Evolutionary conservation across 306 rosid genomes (phyloP).

Genomic region (Astragalus membranaceus): DNA sequence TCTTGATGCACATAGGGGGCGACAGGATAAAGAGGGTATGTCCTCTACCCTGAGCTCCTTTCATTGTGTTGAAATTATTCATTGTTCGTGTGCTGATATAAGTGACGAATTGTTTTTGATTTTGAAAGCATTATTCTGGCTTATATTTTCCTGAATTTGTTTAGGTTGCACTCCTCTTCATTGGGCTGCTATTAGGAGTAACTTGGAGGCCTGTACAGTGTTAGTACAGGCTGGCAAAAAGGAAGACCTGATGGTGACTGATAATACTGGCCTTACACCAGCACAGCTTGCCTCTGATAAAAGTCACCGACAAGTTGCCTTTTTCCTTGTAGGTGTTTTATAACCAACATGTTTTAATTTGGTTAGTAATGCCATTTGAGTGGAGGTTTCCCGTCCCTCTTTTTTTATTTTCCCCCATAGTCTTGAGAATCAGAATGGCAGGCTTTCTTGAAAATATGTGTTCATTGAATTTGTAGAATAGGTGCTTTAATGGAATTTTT

Average conservation of each 20-base stretch:
- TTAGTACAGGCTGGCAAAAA: constrained; percentile 97
- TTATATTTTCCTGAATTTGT: constrained; percentile 14
- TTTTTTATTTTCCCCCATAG: background rate
- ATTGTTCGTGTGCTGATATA: background rate
- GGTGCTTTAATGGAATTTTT: constrained; percentile 1
- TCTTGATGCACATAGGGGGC: constrained; percentile 84
- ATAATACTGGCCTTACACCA: constrained; percentile 94
- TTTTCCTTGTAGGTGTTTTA: constrained; percentile 91
- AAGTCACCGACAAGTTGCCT: constrained; percentile 97
- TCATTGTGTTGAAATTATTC: constrained; percentile 9
- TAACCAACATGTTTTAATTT: constrained; percentile 37
- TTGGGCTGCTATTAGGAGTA: constrained; percentile 97
- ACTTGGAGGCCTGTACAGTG: constrained; percentile 96
- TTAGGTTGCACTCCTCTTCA: constrained; percentile 97
- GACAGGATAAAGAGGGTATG: constrained; percentile 95
- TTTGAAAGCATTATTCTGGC: background rate
- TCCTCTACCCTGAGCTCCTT: background rate
- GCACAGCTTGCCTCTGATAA: constrained; percentile 97
- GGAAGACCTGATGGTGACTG: constrained; percentile 87
- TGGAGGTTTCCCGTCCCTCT: background rate
- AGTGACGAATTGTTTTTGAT: background rate
- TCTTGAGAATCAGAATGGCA: constrained; percentile 7
- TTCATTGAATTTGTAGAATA: background rate
- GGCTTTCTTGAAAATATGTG: constrained; percentile 3
- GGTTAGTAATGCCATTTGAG: constrained; percentile 27